Percentiles rank a stretch among this genome's conserved stretches.
phyloP scores from a whole-genome alignment of 2,329 filamentous ascomycete genomes.

The Hirsutella thompsonii region DNA sequence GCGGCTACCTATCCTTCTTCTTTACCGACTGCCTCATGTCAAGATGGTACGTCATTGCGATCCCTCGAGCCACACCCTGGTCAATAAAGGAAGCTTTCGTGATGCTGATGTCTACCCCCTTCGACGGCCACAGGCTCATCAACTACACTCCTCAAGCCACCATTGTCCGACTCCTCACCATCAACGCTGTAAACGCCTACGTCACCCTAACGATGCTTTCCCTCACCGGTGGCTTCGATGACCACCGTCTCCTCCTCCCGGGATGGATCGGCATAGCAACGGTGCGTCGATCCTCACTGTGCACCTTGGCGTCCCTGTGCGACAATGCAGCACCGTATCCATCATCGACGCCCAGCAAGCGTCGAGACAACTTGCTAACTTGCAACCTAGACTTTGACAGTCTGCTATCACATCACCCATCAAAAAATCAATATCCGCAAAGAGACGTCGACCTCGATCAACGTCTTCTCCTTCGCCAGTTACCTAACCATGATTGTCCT shows the following conservation, averaged over 20 bases:
- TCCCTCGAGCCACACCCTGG: neutral
- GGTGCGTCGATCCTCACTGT: constrained; percentile 26
- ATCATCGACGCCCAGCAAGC: too few relatives aligned
- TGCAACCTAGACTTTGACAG: constrained; percentile 47
- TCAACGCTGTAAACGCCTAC: constrained; percentile 63
- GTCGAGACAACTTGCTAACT: too few relatives aligned
- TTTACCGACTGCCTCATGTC: constrained; percentile 81
- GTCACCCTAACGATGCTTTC: constrained; percentile 60
- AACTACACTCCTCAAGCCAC: constrained; percentile 75
- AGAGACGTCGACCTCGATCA: constrained; percentile 65
- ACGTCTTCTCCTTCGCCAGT: constrained; percentile 63
- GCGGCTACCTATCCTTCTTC: constrained; percentile 68
- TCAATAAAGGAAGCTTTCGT: neutral
- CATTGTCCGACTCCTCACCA: constrained; percentile 64
- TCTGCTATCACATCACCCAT: constrained; percentile 65
- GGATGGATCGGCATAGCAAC: constrained; percentile 71
- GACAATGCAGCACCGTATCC: neutral
- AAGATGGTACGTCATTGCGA: constrained; percentile 45
- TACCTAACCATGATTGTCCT: constrained; percentile 64
- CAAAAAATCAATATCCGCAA: constrained; percentile 69
- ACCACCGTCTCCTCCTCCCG: constrained; percentile 58
- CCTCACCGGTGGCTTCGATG: constrained; percentile 55
- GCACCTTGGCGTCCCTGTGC: neutral
- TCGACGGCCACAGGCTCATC: constrained; percentile 46
- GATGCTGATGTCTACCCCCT: neutral